These are phyloP conservation scores for Nakazawaea wickerhamii DNA, from an alignment of 805 yeast genomes.

Conservation along the genomic window DNA sequence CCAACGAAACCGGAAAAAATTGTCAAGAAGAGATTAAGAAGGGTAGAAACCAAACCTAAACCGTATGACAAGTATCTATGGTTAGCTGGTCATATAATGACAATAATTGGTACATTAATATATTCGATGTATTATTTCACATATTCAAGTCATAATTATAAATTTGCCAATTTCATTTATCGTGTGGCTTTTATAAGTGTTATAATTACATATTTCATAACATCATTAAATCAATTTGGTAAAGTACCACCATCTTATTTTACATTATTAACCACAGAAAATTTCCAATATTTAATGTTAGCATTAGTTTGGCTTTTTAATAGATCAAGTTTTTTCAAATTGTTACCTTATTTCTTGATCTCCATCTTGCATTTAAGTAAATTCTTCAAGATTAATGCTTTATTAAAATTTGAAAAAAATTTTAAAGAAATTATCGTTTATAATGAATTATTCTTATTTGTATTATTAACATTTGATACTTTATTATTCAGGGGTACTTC, in stretches of 20 bases:
- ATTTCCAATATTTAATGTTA: conserved; percentile 62
- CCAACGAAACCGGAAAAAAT: conserved; percentile 14
- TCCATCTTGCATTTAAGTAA: conserved; percentile 52
- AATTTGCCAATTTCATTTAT: conserved; percentile 47
- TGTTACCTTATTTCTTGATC: conserved; percentile 54
- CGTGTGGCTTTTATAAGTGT: conserved; percentile 54
- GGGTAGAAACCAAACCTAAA: conserved; percentile 25
- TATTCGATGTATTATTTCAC: conserved; percentile 30
- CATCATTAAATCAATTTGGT: conserved; percentile 56
- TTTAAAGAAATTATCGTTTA: conserved; percentile 49
- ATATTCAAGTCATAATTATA: conserved; percentile 31
- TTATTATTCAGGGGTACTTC: conserved; percentile 58
- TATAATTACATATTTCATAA: conserved; percentile 42
- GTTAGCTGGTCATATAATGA: conserved; percentile 50
- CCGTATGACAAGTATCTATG: conserved; percentile 44
- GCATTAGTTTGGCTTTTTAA: conserved; percentile 57
- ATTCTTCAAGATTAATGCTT: conserved; percentile 33
- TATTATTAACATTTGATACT: conserved; percentile 54
- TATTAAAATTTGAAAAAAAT: conserved; percentile 31
- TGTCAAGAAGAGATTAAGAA: conserved; percentile 29
- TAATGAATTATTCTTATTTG: conserved; percentile 52
- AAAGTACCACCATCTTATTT: conserved; percentile 55
- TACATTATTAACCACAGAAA: conserved; percentile 64
- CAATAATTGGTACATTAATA: conserved; percentile 38
- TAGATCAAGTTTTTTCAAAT: conserved; percentile 58